These are phyloP conservation scores for Trametes villosa DNA, from an alignment of 768 basidiomycete species.

Conservation along the genomic window DNA sequence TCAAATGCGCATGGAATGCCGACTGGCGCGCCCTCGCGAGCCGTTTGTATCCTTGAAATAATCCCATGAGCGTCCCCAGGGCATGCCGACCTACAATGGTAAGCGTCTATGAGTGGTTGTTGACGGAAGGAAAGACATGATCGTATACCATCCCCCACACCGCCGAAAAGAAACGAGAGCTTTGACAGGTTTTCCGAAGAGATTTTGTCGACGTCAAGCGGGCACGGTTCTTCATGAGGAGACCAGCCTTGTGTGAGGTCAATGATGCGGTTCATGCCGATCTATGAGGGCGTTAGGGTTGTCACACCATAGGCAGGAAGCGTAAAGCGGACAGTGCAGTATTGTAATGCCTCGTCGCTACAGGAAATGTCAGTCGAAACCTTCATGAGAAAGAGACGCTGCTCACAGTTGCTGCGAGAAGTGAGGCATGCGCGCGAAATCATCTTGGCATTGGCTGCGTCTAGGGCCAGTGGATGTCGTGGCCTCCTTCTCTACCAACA, in stretches of 20 bases:
- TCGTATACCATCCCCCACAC: constrained; percentile 29
- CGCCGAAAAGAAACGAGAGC: constrained; percentile 24
- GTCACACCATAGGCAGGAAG: too few species aligned
- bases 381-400: too few species aligned
- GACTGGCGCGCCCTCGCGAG: constrained; percentile 1
- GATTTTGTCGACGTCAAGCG: constrained; percentile 3
- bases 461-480: neutral
- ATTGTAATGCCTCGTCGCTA: too few species aligned
- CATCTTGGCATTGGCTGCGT: neutral
- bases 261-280: constrained; percentile 19
- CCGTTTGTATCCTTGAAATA: constrained; percentile 6
- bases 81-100: constrained; percentile 10
- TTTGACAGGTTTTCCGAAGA: neutral
- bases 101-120: neutral
- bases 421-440: constrained; percentile 5
- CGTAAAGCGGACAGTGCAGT: too few species aligned
- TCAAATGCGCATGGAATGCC: constrained; percentile 14
- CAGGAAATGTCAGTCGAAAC: too few species aligned
- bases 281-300: neutral
- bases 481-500: neutral
- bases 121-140: neutral
- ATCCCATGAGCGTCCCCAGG: constrained; percentile 16
- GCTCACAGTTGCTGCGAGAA: too few species aligned
- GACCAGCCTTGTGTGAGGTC: constrained; percentile 12
- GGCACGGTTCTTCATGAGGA: neutral